Base-by-base conservation (phyloP, 2,329 filamentous ascomycete species). In the Ascochyta lentis region DNA sequence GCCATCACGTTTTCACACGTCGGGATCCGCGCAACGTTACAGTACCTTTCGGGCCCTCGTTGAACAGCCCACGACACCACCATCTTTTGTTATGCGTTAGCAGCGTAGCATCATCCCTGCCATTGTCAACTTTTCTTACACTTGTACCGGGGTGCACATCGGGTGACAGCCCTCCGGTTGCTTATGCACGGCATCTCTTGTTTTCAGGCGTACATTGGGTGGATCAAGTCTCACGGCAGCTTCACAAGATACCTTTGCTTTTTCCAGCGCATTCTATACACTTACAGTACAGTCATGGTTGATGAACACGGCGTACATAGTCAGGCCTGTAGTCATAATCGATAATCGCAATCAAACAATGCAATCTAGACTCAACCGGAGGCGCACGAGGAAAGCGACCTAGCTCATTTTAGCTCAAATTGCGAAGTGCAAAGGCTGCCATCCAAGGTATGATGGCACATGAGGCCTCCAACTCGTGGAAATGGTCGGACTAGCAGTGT, bases 1-100 rank as follows among this genome's bases (percentile, higher is more conserved):
- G 71, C 68, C 65, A 37, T 54, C 67, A 70, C 68, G 65, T 71
- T 66, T 59, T 66, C 24, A 37, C 42, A 40, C 37, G 53, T 53
- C 15, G 22, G 23, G 40, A 51, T 58, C 53, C 54, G 39, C 60
- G 64, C 55, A 45, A 56, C 41, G 45, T 57, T 63, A 27, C 19
- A 19, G 19, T 19, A 19, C 56, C 47, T 49, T 60, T 64, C 59
- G 41, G 50, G 56, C 51, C 46, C 44, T 49, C 46, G 44, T 33
- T 50, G 27, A 22, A 45, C 48, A 39, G 23, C 31, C 27, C 37
- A 59, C 51, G 40, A 47, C 49, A 31, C 54, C 42, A 58, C 54
- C 45, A 48, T 53, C 27, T 47, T 54, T 59, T 43, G 34, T 38
- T 38, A 29, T 48, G 42, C 48, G 47, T 51, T 58, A 51, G 56